Evolutionary conservation across 768 basidiomycete species (phyloP).

Genomic region (Xerocomellus dryophilus): DNA sequence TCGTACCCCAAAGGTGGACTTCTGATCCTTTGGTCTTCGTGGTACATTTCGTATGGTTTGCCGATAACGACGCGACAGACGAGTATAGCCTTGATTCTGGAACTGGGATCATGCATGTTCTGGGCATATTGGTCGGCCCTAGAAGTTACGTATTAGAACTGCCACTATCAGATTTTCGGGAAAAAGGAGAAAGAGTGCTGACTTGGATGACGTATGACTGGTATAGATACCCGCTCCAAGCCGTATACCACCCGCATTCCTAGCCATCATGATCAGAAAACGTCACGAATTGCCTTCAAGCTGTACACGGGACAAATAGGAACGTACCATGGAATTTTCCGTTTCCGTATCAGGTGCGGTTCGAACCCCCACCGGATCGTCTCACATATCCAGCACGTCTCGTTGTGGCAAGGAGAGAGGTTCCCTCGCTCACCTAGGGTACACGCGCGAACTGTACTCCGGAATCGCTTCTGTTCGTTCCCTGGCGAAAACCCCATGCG

Average conservation of each 20-base stretch:
- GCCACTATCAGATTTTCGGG: not conserved
- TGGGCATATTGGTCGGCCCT: slow-evolving; percentile 21
- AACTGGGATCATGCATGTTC: slow-evolving; percentile 7
- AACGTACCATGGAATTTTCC: slow-evolving; percentile 10
- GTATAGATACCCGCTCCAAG: slow-evolving; percentile 29
- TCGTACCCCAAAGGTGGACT: slow-evolving; percentile 19
- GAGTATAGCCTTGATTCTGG: slow-evolving; percentile 19
- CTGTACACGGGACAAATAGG: not conserved
- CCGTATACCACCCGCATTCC: slow-evolving; percentile 17
- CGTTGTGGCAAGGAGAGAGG: slow-evolving; percentile 8
- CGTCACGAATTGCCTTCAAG: too few relatives aligned
- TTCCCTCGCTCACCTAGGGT: slow-evolving; percentile 23
- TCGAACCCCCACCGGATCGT: slow-evolving; percentile 22
- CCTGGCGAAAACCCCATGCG: slow-evolving; percentile 1
- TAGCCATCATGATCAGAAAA: slow-evolving; percentile 9
- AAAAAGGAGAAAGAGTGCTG: not conserved
- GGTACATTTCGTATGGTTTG: not conserved
- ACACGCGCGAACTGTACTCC: slow-evolving; percentile 21
- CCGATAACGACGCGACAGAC: slow-evolving; percentile 26
- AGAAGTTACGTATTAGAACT: not conserved
- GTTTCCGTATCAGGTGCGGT: slow-evolving; percentile 22
- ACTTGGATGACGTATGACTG: slow-evolving; percentile 24
- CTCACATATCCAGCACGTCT: slow-evolving; percentile 19
- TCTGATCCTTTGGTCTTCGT: slow-evolving; percentile 12
- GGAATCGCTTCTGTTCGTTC: slow-evolving; percentile 27